Evolutionary conservation across 352 stramenopile genomes (phyloP).

Genomic region (Elongisporangium senticosum): DNA sequence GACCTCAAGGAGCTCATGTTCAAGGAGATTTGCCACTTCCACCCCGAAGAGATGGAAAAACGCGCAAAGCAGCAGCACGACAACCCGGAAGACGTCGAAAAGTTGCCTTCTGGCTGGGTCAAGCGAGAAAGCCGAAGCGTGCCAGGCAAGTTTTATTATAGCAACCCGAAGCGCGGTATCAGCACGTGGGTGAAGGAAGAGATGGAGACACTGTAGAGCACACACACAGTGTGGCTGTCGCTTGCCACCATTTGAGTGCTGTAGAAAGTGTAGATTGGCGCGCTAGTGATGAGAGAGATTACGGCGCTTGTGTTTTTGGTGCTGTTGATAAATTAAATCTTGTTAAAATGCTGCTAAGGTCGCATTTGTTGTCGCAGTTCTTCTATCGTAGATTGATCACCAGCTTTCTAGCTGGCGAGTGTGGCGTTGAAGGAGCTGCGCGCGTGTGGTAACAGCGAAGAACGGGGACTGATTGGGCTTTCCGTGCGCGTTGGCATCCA

Average conservation of each 20-base stretch:
- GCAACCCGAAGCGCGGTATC: conserved; percentile 84
- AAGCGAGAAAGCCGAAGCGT: conserved; percentile 84
- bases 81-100: conserved; percentile 60
- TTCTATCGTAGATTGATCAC: no score
- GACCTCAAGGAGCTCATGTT: conserved; percentile 90
- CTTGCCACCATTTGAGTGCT: neutral
- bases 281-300: no score
- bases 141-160: conserved; percentile 87
- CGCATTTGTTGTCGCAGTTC: neutral
- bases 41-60: conserved; percentile 87
- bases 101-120: conserved; percentile 77
- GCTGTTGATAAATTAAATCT: no score
- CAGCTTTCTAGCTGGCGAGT: no score
- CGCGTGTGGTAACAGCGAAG: no score
- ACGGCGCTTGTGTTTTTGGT: no score
- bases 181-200: conserved; percentile 88
- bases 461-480: no score
- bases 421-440: no score
- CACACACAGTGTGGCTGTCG: neutral
- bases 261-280: no score
- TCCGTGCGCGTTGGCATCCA: no score
- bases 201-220: conserved; percentile 30
- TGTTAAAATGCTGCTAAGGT: no score
- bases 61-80: conserved; percentile 70
- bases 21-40: conserved; percentile 87